Evolutionary conservation across 2,329 filamentous ascomycete genomes (phyloP).

Genomic region (Ophiostoma sp.): DNA sequence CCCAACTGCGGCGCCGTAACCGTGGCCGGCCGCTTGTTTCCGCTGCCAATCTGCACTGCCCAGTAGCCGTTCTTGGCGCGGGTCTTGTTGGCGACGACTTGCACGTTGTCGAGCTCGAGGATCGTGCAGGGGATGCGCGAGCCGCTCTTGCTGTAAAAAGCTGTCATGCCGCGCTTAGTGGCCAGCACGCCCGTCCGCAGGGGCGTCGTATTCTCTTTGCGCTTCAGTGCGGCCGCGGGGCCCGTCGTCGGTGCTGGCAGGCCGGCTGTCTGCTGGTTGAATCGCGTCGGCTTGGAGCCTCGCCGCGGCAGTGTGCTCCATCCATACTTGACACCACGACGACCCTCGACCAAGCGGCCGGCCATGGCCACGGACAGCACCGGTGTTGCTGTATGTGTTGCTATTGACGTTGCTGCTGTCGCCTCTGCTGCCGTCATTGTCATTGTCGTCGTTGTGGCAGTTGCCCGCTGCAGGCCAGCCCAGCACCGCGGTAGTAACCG

Average conservation of each 20-base stretch:
- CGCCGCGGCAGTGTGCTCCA: conserved; percentile 55
- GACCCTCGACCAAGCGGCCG: conserved; percentile 28
- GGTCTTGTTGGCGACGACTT: conserved; percentile 87
- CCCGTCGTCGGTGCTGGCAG: conserved; percentile 59
- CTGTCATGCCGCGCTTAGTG: conserved; percentile 95
- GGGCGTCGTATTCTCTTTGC: conserved; percentile 59
- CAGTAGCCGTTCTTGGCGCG: conserved; percentile 81
- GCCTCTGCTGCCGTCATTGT: not conserved
- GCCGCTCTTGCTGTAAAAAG: conserved; percentile 78
- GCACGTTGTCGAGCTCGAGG: conserved; percentile 86
- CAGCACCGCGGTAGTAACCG: conserved; percentile 38
- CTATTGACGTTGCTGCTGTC: not conserved
- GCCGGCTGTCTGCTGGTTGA: conserved; percentile 60
- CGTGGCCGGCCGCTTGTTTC: conserved; percentile 71
- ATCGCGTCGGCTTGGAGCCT: conserved; percentile 56
- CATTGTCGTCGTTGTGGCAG: conserved; percentile 8
- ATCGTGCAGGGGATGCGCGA: conserved; percentile 84
- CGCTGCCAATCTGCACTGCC: conserved; percentile 85
- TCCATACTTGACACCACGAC: conserved; percentile 58
- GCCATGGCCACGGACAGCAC: not conserved
- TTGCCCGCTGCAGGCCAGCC: conserved; percentile 28
- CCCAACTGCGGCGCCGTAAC: conserved; percentile 81
- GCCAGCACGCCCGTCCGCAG: conserved; percentile 79
- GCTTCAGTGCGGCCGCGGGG: conserved; percentile 60
- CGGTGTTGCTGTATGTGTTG: not conserved